These are phyloP conservation scores for Euptelea pleiosperma DNA, from an alignment of 164 flowering plant species.

Conservation along the genomic window DNA sequence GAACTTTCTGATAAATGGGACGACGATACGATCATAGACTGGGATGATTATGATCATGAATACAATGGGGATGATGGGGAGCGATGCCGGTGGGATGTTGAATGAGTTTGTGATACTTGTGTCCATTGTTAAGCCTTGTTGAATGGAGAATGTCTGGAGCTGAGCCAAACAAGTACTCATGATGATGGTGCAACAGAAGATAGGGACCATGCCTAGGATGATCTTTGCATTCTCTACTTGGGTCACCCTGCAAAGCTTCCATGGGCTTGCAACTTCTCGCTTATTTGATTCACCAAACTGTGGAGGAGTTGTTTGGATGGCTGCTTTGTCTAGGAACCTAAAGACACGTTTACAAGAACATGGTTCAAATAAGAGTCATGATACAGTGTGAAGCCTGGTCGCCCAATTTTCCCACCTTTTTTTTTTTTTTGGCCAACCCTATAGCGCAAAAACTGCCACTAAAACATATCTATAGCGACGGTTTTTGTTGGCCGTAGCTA, in stretches of 20 bases:
- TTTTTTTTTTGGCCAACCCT: too few relatives aligned
- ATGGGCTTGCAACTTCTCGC: constrained; percentile 27
- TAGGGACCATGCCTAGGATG: constrained; percentile 41
- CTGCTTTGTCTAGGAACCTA: constrained; percentile 58
- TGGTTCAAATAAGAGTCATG: too few relatives aligned
- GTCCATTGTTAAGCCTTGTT: constrained; percentile 59
- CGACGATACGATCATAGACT: constrained; percentile 39
- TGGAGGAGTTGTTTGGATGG: constrained; percentile 26
- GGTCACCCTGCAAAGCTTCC: constrained; percentile 50
- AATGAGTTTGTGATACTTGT: constrained; percentile 28
- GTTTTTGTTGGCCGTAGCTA: too few relatives aligned
- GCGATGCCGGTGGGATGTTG: constrained; percentile 50
- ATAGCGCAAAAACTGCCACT: too few relatives aligned
- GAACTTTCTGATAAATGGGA: constrained; percentile 28
- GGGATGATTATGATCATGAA: constrained; percentile 48
- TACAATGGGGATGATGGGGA: constrained; percentile 41
- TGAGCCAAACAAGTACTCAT: constrained; percentile 64
- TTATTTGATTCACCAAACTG: not conserved
- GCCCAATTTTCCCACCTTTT: too few relatives aligned
- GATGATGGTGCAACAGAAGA: constrained; percentile 48
- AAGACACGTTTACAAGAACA: too few relatives aligned
- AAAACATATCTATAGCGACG: too few relatives aligned
- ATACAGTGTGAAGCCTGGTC: too few relatives aligned
- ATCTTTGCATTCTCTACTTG: constrained; percentile 60
- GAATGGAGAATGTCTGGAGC: constrained; percentile 58